A percentile compares a stretch with the other conserved stretches of the same genome.
Conservation (phyloP, 2,329 filamentous ascomycete species). For the Setomelanomma holmii region DNA sequence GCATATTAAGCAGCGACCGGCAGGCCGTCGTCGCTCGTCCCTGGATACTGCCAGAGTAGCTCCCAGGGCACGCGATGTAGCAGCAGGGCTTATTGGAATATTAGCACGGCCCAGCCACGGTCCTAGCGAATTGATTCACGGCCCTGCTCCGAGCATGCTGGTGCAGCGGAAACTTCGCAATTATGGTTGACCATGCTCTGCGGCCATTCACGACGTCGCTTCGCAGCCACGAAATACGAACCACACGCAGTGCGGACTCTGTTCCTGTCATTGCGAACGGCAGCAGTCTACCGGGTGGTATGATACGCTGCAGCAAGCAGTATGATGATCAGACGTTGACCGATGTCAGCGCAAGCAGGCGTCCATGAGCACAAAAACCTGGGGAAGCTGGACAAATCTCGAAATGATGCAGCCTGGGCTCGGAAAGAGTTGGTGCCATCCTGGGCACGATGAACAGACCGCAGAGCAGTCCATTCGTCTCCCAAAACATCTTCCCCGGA, state of each 20-base stretch:
- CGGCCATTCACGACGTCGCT: too few species aligned
- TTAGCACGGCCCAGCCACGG: constrained; percentile 6
- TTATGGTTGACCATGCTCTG: neutral
- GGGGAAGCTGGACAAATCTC: constrained; percentile 30
- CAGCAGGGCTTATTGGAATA: constrained; percentile 10
- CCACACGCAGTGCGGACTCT: neutral
- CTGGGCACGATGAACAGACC: neutral
- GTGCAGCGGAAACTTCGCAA: neutral
- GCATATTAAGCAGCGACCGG: constrained; percentile 25
- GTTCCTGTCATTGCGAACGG: neutral
- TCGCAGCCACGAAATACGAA: too few species aligned
- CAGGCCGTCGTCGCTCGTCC: constrained; percentile 17
- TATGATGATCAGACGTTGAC: constrained; percentile 10
- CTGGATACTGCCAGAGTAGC: constrained; percentile 18
- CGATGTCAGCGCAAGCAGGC: constrained; percentile 24
- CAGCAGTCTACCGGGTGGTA: neutral
- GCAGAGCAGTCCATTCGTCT: constrained; percentile 7
- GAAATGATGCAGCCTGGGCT: constrained; percentile 16
- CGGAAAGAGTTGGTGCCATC: neutral
- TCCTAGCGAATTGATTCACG: constrained; percentile 30
- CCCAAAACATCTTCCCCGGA: neutral
- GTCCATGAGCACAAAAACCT: constrained; percentile 26
- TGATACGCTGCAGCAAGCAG: neutral
- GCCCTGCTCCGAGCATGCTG: constrained; percentile 9
- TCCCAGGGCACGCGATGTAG: constrained; percentile 10